These are phyloP conservation scores for Euphrasia arctica DNA, from an alignment of 305 asterid species.

Conservation along the genomic window DNA sequence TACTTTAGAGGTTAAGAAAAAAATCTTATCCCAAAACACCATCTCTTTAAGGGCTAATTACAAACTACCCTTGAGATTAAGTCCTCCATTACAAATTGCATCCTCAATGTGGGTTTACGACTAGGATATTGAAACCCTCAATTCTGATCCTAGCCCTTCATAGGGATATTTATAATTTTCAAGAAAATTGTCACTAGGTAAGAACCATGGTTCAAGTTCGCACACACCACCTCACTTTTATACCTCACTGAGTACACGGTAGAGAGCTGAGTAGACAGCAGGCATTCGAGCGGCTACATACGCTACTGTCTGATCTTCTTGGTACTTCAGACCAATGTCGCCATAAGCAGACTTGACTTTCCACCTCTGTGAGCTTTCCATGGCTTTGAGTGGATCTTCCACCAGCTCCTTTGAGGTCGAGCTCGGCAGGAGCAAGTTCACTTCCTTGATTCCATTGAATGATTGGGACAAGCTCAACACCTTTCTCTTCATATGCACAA, in stretches of 20 bases:
- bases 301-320: conserved; percentile 79
- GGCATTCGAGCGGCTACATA: conserved; percentile 99
- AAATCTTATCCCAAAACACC: background rate
- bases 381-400: conserved; percentile 71
- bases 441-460: conserved; percentile 70
- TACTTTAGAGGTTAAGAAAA: conserved; percentile 1
- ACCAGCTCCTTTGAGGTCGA: conserved; percentile 75
- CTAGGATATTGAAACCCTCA: background rate
- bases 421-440: conserved; percentile 67
- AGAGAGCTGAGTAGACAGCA: conserved; percentile 81
- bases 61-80: background rate
- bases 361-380: conserved; percentile 81
- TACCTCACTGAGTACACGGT: conserved; percentile 91
- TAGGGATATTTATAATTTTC: background rate
- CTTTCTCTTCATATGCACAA: conserved; percentile 73
- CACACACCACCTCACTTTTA: conserved; percentile 20
- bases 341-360: conserved; percentile 68
- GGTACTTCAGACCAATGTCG: conserved; percentile 74
- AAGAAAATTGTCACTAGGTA: background rate
- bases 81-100: background rate
- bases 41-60: background rate
- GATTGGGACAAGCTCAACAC: conserved; percentile 79
- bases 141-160: background rate
- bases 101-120: background rate
- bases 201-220: background rate